Percentiles rank a stretch among this genome's conserved stretches.
These are phyloP conservation scores for Coemansia sp. DNA, from an alignment of 192 early-diverging fungal species.

Conservation along the genomic window DNA sequence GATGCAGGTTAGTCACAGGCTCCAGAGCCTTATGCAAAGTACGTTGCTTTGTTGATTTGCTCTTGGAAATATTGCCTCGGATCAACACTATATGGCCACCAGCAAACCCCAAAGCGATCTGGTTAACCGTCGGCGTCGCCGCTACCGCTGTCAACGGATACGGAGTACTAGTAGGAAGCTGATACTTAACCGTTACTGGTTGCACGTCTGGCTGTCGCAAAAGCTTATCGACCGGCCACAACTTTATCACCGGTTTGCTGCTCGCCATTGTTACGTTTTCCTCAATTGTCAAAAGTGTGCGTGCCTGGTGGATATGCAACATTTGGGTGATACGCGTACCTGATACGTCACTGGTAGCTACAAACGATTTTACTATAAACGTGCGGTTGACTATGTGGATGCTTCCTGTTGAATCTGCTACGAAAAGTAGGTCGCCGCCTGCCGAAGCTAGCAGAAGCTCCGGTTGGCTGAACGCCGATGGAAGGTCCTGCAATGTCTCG, in stretches of 20 bases:
- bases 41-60: slow-evolving; percentile 74
- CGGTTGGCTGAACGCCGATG: slow-evolving; percentile 36
- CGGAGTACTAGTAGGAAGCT: slow-evolving; percentile 37
- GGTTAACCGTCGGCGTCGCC: slow-evolving; percentile 67
- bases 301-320: slow-evolving; percentile 74
- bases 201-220: slow-evolving; percentile 40
- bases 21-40: slow-evolving; percentile 83
- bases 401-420: slow-evolving; percentile 43
- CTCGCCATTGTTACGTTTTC: slow-evolving; percentile 37
- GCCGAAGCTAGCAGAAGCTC: slow-evolving; percentile 50
- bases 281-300: slow-evolving; percentile 74
- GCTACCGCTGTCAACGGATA: slow-evolving; percentile 50
- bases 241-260: slow-evolving; percentile 34
- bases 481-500: slow-evolving; percentile 42
- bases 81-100: slow-evolving; percentile 87
- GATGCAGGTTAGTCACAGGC: slow-evolving; percentile 73
- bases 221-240: slow-evolving; percentile 50
- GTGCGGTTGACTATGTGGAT: slow-evolving; percentile 68
- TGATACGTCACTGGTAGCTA: slow-evolving; percentile 55
- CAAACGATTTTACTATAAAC: slow-evolving; percentile 65
- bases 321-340: slow-evolving; percentile 77
- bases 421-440: slow-evolving; percentile 49
- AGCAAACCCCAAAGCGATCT: slow-evolving; percentile 89
- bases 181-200: slow-evolving; percentile 38
- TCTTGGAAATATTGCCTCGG: slow-evolving; percentile 77